These are phyloP conservation scores for Talaromyces sp. DNA, from an alignment of 2,329 filamentous ascomycete genomes.

Conservation along the genomic window DNA sequence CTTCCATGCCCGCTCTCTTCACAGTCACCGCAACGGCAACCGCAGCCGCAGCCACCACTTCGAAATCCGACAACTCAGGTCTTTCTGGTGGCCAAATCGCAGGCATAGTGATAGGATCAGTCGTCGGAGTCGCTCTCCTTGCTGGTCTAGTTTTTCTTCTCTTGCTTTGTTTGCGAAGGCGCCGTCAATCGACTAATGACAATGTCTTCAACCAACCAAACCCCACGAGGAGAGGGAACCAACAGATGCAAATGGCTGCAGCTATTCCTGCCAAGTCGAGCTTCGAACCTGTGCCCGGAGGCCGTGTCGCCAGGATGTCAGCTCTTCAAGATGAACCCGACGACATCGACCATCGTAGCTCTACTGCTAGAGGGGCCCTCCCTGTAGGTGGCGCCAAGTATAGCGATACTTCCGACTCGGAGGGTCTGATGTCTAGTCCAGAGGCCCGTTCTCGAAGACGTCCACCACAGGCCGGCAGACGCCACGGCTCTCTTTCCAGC, in stretches of 20 bases:
- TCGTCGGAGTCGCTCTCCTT: slow-evolving; percentile 66
- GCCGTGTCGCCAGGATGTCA: slow-evolving; percentile 91
- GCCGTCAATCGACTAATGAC: slow-evolving; percentile 50
- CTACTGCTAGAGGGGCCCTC: slow-evolving; percentile 28
- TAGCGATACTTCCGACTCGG: slow-evolving; percentile 53
- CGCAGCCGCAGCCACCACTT: slow-evolving; percentile 36
- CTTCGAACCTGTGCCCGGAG: slow-evolving; percentile 74
- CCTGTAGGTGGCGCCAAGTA: slow-evolving; percentile 44
- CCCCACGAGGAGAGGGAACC: slow-evolving; percentile 47
- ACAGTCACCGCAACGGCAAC: slow-evolving; percentile 60
- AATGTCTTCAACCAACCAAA: slow-evolving; percentile 88
- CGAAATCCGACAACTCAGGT: slow-evolving; percentile 33
- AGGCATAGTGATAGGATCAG: slow-evolving; percentile 48
- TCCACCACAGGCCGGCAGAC: slow-evolving; percentile 50
- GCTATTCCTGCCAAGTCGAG: slow-evolving; percentile 38
- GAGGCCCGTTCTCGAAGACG: slow-evolving; percentile 55
- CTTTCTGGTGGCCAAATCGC: slow-evolving; percentile 53
- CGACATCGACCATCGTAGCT: slow-evolving; percentile 41
- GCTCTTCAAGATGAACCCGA: slow-evolving; percentile 73
- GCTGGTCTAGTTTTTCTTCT: slow-evolving; percentile 54
- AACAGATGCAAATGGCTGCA: slow-evolving; percentile 36
- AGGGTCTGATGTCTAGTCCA: slow-evolving; percentile 66
- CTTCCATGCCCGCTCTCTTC: slow-evolving; percentile 55
- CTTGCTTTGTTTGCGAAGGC: slow-evolving; percentile 56
- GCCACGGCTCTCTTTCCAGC: slow-evolving; percentile 85